phyloP scores from a whole-genome alignment of 768 basidiomycete species.

The Crassisporium funariophilum region DNA sequence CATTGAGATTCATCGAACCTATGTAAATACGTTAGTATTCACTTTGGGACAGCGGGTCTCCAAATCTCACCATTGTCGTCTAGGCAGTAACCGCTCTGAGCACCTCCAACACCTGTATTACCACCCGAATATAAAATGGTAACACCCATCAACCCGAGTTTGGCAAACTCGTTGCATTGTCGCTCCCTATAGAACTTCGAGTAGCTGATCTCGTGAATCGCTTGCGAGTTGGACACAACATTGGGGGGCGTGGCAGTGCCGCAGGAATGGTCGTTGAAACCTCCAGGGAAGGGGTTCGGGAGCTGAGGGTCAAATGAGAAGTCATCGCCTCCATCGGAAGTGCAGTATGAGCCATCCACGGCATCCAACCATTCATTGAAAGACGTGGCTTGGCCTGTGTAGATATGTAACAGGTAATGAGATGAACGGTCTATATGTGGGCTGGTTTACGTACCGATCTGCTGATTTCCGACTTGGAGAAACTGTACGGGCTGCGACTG shows the following conservation, averaged over 20 bases:
- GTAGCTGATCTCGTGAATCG: slow-evolving; percentile 29
- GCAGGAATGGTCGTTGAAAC: slow-evolving; percentile 34
- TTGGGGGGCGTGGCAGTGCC: slow-evolving; percentile 35
- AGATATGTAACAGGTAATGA: neutral
- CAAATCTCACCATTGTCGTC: slow-evolving; percentile 25
- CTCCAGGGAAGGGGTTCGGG: slow-evolving; percentile 20
- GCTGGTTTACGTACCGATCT: slow-evolving; percentile 34
- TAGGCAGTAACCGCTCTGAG: slow-evolving; percentile 32
- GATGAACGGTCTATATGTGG: neutral
- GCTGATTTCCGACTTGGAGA: slow-evolving; percentile 43
- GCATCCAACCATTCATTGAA: slow-evolving; percentile 51
- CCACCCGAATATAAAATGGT: slow-evolving; percentile 60
- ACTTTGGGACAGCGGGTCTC: too few species aligned
- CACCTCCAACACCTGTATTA: slow-evolving; percentile 53
- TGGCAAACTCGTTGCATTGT: slow-evolving; percentile 38
- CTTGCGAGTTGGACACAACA: slow-evolving; percentile 36
- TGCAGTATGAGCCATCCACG: slow-evolving; percentile 45
- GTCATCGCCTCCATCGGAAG: slow-evolving; percentile 46
- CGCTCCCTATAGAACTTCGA: slow-evolving; percentile 31
- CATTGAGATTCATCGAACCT: slow-evolving; percentile 36
- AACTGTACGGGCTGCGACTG: slow-evolving; percentile 38
- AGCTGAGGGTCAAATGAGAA: slow-evolving; percentile 24
- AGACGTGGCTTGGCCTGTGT: slow-evolving; percentile 37
- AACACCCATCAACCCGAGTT: slow-evolving; percentile 54
- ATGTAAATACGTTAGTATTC: too few species aligned